phyloP scores from a whole-genome alignment of 805 yeast genomes.

The Saccharomycopsis javanensis region DNA sequence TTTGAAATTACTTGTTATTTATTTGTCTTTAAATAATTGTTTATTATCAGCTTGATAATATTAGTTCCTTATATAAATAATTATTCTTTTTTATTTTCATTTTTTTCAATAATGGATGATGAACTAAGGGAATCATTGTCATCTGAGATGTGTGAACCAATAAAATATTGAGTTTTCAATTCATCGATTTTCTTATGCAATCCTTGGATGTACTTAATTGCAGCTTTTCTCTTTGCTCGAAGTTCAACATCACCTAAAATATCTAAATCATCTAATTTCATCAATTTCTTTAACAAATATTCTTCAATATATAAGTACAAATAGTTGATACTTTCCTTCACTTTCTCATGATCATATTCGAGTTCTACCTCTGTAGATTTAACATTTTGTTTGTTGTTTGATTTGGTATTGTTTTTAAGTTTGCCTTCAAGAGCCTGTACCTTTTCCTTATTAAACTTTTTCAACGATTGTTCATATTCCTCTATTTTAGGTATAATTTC shows the following conservation, averaged over 20 bases:
- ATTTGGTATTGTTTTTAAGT: not conserved
- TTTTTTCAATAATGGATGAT: not conserved
- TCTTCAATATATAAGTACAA: slow-evolving; percentile 44
- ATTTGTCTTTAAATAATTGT: not conserved
- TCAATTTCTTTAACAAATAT: slow-evolving; percentile 52
- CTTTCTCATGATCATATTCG: slow-evolving; percentile 6
- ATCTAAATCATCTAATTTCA: slow-evolving; percentile 59
- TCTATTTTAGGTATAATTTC: slow-evolving; percentile 9
- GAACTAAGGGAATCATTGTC: not conserved
- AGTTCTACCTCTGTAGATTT: not conserved
- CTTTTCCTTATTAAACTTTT: not conserved
- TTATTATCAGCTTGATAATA: not conserved
- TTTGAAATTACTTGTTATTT: not conserved
- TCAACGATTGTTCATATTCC: slow-evolving; percentile 9
- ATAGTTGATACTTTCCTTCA: slow-evolving; percentile 9
- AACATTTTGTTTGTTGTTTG: not conserved
- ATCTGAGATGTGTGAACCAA: not conserved
- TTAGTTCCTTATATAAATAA: not conserved
- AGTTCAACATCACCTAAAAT: slow-evolving; percentile 38
- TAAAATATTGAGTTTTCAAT: slow-evolving; percentile 11
- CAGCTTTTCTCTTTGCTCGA: slow-evolving; percentile 48
- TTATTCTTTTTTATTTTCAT: not conserved
- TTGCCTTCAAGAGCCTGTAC: not conserved
- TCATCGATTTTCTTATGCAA: slow-evolving; percentile 48
- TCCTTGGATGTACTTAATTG: slow-evolving; percentile 50